A percentile compares a stretch with the other conserved stretches of the same genome.
These are phyloP conservation scores for Ambispora gerdemannii DNA, from an alignment of 192 early-diverging fungal species.

Conservation along the genomic window DNA sequence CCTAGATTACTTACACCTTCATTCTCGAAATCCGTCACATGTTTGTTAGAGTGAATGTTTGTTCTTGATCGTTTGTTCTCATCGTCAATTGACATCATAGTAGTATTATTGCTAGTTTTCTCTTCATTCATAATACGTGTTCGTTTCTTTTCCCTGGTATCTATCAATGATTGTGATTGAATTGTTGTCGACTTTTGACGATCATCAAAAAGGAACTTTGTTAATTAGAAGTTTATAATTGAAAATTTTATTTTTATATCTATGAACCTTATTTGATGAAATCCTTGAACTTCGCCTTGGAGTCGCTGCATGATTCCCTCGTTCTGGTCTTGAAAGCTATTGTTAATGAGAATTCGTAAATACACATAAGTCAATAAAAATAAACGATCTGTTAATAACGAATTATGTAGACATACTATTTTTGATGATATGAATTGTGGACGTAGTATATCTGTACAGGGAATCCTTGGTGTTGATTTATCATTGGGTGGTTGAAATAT, in stretches of 20 bases:
- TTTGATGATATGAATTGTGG: too few relatives aligned
- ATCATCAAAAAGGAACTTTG: neutral
- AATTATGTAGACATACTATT: neutral
- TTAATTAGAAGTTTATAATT: too few relatives aligned
- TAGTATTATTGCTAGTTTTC: too few relatives aligned
- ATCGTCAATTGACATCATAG: constrained; percentile 7
- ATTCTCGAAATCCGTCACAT: constrained; percentile 12
- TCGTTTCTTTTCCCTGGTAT: constrained; percentile 28
- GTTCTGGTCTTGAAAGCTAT: neutral
- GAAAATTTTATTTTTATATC: too few relatives aligned
- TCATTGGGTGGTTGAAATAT: constrained; percentile 18
- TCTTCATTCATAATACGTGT: constrained; percentile 17
- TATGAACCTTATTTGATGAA: constrained; percentile 11
- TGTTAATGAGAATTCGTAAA: too few relatives aligned
- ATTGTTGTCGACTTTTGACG: neutral
- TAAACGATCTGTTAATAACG: too few relatives aligned
- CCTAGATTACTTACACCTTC: constrained; percentile 7
- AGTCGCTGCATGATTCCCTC: neutral
- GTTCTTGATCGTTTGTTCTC: constrained; percentile 11
- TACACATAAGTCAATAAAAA: too few relatives aligned
- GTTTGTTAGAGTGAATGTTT: neutral
- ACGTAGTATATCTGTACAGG: constrained; percentile 9
- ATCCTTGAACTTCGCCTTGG: constrained; percentile 5
- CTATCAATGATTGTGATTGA: neutral
- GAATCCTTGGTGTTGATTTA: constrained; percentile 3